Base-by-base conservation (phyloP, 73 alveolate genomes). In the Stentor coeruleus region DNA sequence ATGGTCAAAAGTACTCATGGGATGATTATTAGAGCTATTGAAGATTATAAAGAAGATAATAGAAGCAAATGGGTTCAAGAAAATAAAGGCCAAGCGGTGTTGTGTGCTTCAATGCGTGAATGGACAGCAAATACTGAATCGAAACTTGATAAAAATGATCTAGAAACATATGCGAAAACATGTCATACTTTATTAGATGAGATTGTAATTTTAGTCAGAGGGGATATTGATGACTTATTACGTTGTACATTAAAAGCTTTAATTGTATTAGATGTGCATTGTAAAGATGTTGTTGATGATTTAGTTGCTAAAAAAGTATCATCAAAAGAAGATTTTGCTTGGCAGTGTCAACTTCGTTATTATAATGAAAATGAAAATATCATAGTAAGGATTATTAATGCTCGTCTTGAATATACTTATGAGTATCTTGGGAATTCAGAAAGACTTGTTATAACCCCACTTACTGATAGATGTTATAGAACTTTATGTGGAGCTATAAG, bases 331-430 rank as follows among this genome's bases (percentile, higher is more conserved):
- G 99, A 97, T 83, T 98, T 98, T 76, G 99, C 94, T 77, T 98
- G 99, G 99, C 95, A 93, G 82, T 98, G 99, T 28, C 98, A 98
- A 89, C 92, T 98, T 84, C 96, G 99, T 84, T 98, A 98, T 88
- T 98, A 98, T 87, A 94, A 98, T 94, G 98, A 91, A 42, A 39
- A 60, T 73, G 96, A 75, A 1, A 86, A 92, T 40, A 83, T 89
- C 3, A 82, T 85, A 58, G 95, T 90, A 31, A 87, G 92, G 74
- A 81, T 88, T 91, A 85, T 90, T 76, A 86, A 91, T 38, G 95
- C 98, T 38, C 91, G 92, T 14, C 85, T 90, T 30, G 93, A 84
- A 66, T 97, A 95, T 83, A 97, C 98, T 74, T 98, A 92, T 88
- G 99, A 98, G 82, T 98, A 98, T 88, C 91, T 98, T 55, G 99